Evolutionary conservation across 1,284 basidiomycete species (phyloP).

Genomic region (Puccinia coronata): DNA sequence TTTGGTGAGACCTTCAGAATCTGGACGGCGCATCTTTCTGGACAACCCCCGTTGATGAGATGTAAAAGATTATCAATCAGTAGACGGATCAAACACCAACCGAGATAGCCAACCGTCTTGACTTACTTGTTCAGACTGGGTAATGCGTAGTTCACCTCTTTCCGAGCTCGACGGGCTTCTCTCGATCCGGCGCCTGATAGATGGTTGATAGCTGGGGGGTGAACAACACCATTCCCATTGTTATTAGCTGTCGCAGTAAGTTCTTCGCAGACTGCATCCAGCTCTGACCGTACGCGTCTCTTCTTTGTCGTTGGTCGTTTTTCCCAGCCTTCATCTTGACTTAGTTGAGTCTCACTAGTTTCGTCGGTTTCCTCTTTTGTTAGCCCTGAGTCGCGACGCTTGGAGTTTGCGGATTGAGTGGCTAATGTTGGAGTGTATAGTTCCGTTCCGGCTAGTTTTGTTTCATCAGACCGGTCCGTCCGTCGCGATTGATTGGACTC

Average conservation of each 20-base stretch:
- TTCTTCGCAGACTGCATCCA: slow-evolving; percentile 13
- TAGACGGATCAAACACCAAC: too few relatives aligned
- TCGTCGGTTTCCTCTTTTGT: slow-evolving; percentile 2
- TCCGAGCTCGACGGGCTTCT: slow-evolving; percentile 20
- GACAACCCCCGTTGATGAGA: too few relatives aligned
- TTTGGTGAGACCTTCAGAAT: too few relatives aligned
- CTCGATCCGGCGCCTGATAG: neutral
- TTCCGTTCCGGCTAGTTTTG: neutral
- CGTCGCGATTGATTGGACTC: neutral
- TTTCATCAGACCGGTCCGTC: neutral
- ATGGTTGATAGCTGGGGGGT: neutral
- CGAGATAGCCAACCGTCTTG: neutral
- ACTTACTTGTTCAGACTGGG: slow-evolving; percentile 39
- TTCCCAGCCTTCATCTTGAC: slow-evolving; percentile 16
- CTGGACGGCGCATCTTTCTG: too few relatives aligned
- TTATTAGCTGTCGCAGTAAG: neutral
- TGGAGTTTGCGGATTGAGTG: neutral
- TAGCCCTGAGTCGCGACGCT: neutral
- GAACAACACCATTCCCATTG: neutral
- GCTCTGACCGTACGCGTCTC: slow-evolving; percentile 17
- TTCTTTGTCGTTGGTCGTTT: slow-evolving; percentile 6
- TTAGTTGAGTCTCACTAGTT: neutral
- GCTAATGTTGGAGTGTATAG: neutral
- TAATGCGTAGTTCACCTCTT: slow-evolving; percentile 37
- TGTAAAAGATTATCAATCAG: too few relatives aligned